A percentile compares a stretch with the other conserved stretches of the same genome.
Evolutionary conservation across 1,139 yeast genomes (phyloP).

Genomic region (Magnusiomyces paraingens): DNA sequence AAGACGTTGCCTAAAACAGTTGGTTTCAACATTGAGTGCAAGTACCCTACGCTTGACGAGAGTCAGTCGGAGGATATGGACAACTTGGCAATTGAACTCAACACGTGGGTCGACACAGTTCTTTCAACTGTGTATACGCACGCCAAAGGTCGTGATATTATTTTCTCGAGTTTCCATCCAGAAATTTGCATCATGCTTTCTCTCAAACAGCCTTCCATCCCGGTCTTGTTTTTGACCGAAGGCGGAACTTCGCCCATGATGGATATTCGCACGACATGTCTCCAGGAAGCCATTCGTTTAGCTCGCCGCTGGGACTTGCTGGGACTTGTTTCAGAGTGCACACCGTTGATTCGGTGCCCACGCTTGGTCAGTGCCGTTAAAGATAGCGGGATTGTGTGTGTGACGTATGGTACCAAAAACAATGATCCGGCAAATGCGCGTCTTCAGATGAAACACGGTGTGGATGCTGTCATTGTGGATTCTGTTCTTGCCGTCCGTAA

Average conservation of each 20-base stretch:
- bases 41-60: constrained; percentile 93
- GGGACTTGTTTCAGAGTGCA: constrained; percentile 89
- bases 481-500: constrained; percentile 88
- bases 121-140: constrained; percentile 74
- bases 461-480: constrained; percentile 96
- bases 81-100: constrained; percentile 74
- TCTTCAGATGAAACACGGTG: constrained; percentile 87
- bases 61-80: constrained; percentile 88
- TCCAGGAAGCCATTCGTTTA: constrained; percentile 88
- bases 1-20: constrained; percentile 72
- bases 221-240: constrained; percentile 78
- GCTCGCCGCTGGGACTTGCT: constrained; percentile 87
- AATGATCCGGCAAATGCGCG: constrained; percentile 82
- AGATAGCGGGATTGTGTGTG: constrained; percentile 86
- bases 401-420: constrained; percentile 81
- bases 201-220: constrained; percentile 83
- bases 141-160: constrained; percentile 73
- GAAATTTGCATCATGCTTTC: constrained; percentile 83
- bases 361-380: constrained; percentile 84
- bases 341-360: constrained; percentile 79
- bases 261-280: constrained; percentile 78
- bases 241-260: constrained; percentile 80
- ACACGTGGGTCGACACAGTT: constrained; percentile 75
- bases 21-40: constrained; percentile 92
- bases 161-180: constrained; percentile 92